phyloP scores from a whole-genome alignment of 2,329 filamentous ascomycete species.

The Xylariaceae sp. region DNA sequence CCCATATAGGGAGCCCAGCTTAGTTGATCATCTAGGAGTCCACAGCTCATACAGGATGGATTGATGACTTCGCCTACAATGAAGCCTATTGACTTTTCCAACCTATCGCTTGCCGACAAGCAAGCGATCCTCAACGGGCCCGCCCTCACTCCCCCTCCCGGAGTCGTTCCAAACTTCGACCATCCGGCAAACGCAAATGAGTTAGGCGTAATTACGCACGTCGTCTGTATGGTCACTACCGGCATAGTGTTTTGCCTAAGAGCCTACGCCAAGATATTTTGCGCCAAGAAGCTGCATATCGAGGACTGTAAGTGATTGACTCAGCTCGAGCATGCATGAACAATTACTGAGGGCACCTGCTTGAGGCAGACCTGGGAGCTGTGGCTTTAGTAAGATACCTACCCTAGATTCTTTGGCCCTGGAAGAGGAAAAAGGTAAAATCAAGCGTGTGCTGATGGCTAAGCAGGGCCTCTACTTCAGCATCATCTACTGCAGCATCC shows the following conservation, averaged over 20 bases:
- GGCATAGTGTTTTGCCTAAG: conserved; percentile 1
- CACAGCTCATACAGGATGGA: background rate
- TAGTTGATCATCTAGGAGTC: too few species aligned
- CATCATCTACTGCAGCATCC: conserved; percentile 1
- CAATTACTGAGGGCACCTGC: background rate
- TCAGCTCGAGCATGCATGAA: background rate
- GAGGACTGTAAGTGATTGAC: conserved; percentile 23
- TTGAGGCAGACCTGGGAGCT: background rate
- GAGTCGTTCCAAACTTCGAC: conserved; percentile 13
- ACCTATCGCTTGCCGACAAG: background rate
- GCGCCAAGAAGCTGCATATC: conserved; percentile 11
- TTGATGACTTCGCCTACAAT: background rate
- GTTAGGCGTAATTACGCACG: conserved; percentile 1
- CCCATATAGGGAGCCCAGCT: too few species aligned
- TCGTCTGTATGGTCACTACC: conserved; percentile 8
- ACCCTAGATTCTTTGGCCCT: background rate
- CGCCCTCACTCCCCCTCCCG: conserved; percentile 13
- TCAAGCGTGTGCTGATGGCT: background rate
- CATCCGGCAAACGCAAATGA: conserved; percentile 16
- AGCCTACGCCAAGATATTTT: conserved; percentile 17
- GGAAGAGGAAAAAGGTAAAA: background rate
- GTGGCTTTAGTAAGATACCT: conserved; percentile 7
- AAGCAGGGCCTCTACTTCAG: background rate
- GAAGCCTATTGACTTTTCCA: background rate
- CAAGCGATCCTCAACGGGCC: conserved; percentile 8